Evolutionary conservation across 495 filamentous ascomycete species (phyloP), one percentile per base, ranked within the genome.

Genomic region (Hypoxylon rickii): DNA sequence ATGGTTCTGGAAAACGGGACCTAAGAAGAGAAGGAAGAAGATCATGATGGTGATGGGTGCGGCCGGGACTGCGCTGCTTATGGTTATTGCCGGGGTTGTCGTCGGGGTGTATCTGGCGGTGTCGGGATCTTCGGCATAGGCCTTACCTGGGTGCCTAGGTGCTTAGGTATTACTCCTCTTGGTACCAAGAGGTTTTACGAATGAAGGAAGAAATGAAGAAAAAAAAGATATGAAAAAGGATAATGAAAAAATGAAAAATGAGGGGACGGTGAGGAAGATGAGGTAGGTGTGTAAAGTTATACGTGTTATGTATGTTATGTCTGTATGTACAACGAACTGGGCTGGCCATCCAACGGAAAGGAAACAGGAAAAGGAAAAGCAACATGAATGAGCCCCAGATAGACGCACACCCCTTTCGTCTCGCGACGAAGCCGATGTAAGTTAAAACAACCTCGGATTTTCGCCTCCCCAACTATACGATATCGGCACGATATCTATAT

Each of bases 31-130:
- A 43, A 63, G 31, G 44, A 57, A 36, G 52, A 51, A 53, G 45
- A 53, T 53, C 8, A 39, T 34, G 13, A 40, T 24, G 1, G 26
- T 29, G 6, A 16, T 57, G 1, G 52, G 52, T 2, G 52, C 53
- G 22, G 48, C 44, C 5, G 17, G 38, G 10, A 48, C 44, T 4
- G 58, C 58, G 13, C 16, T 61, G 21, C 3, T 63, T 37, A 44
- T 53, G 37, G 44, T 49, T 17, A 26, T 63, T 32, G 59, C 44
- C 1, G 59, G 59, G 31, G 32, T 63, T 4, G 37, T 43, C 37
- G 53, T 63, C n/a, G 59, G 59, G 38, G 38, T 63, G 10, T 57
- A 51, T 11, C 31, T 63, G 15, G 52, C 59, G 26, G 48, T 63
- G 24, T 40, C 53, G 20, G 48, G 52, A 11, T 36, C 55, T 15